A percentile compares a stretch with the other conserved stretches of the same genome.
Conservation (phyloP, 495 filamentous ascomycete species). For the Acidiella bohemica region DNA sequence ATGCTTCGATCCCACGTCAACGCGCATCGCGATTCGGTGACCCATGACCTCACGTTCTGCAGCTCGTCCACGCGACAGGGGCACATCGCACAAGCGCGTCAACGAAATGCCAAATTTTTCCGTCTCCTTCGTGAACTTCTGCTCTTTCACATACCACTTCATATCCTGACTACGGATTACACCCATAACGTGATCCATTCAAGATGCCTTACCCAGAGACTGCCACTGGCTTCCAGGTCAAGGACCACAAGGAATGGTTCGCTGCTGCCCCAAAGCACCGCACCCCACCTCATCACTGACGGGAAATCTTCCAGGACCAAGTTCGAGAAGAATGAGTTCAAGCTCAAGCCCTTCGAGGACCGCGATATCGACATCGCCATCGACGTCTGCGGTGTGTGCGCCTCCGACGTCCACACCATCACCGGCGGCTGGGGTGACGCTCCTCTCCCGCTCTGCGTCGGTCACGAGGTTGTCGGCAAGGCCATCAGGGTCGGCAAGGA, state of each 20-base stretch:
- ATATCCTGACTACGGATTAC: background rate
- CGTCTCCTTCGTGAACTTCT: no score
- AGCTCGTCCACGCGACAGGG: no score
- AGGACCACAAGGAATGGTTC: constrained; percentile 41
- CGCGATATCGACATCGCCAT: constrained; percentile 62
- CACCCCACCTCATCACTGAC: no score
- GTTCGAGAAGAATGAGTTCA: constrained; percentile 60
- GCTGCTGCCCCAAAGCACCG: background rate
- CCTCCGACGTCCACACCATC: constrained; percentile 65
- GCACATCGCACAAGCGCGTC: no score
- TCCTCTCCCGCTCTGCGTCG: constrained; percentile 40
- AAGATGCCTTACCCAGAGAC: constrained; percentile 68
- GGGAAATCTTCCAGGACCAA: no score
- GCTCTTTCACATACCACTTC: no score
- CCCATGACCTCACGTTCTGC: no score
- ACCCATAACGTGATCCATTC: constrained; percentile 2
- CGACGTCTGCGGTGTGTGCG: constrained; percentile 66
- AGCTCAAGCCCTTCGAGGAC: constrained; percentile 63
- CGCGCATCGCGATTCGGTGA: no score
- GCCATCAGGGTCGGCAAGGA: constrained; percentile 57
- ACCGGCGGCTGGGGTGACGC: constrained; percentile 23
- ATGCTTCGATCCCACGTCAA: no score
- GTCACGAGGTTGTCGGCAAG: constrained; percentile 74
- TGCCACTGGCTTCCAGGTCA: constrained; percentile 61
- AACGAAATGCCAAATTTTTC: no score